These are phyloP conservation scores for Globisporangium camurandrum DNA, from an alignment of 352 stramenopile genomes.

Conservation along the genomic window DNA sequence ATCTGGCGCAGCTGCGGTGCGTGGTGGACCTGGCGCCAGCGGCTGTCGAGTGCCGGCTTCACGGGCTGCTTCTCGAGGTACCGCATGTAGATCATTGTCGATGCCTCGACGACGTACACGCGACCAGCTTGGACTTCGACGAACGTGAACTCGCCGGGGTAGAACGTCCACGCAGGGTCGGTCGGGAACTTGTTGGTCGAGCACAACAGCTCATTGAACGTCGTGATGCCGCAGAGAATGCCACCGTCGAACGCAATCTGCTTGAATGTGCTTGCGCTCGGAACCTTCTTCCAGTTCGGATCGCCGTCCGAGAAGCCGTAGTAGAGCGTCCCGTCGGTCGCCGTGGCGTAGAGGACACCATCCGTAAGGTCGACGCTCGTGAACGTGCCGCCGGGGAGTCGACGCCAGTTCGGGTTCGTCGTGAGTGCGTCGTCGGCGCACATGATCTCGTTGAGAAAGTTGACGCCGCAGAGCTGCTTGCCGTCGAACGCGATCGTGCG, in stretches of 20 bases:
- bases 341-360: slow-evolving; percentile 16
- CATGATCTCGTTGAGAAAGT: slow-evolving; percentile 15
- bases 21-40: slow-evolving; percentile 11
- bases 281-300: slow-evolving; percentile 10
- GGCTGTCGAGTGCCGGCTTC: neutral
- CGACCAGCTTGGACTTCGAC: slow-evolving; percentile 17
- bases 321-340: slow-evolving; percentile 11
- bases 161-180: slow-evolving; percentile 9
- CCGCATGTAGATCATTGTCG: slow-evolving; percentile 5
- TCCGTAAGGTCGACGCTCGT: slow-evolving; percentile 17
- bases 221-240: slow-evolving; percentile 17
- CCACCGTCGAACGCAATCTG: slow-evolving; percentile 19
- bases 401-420: slow-evolving; percentile 19
- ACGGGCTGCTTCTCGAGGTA: slow-evolving; percentile 12
- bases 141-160: slow-evolving; percentile 10
- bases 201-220: slow-evolving; percentile 10
- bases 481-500: slow-evolving; percentile 22
- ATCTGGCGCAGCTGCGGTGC: slow-evolving; percentile 13
- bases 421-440: slow-evolving; percentile 18
- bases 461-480: slow-evolving; percentile 23
- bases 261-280: slow-evolving; percentile 1
- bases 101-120: slow-evolving; percentile 7
- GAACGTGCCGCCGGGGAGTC: slow-evolving; percentile 18
- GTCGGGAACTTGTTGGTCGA: slow-evolving; percentile 8
- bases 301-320: slow-evolving; percentile 17